phyloP scores from a whole-genome alignment of 2,329 filamentous ascomycete species.

The Penicillium corylophilum region DNA sequence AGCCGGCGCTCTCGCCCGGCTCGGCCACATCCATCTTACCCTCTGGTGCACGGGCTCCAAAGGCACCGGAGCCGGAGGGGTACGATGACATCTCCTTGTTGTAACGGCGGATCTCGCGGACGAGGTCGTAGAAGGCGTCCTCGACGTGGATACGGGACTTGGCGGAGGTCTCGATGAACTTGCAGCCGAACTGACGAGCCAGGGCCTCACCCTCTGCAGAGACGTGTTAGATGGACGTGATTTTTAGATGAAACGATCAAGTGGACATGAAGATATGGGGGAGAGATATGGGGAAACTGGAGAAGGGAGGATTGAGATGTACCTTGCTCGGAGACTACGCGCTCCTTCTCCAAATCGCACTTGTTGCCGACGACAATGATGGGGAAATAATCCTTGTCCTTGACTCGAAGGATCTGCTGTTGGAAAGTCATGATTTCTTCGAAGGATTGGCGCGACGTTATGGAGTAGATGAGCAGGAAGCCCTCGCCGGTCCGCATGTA shows the following conservation, averaged over 20 bases:
- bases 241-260: neutral
- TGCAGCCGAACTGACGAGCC: conserved; percentile 86
- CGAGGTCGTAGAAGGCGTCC: conserved; percentile 97
- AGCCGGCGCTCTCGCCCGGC: conserved; percentile 58
- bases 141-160: conserved; percentile 98
- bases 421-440: conserved; percentile 99
- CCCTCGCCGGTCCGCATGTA: conserved; percentile 99
- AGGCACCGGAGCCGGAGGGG: conserved; percentile 65
- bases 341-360: conserved; percentile 92
- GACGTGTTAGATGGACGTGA: neutral
- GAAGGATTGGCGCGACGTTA: conserved; percentile 94
- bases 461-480: conserved; percentile 96
- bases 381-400: conserved; percentile 99
- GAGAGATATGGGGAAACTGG: neutral
- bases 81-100: conserved; percentile 97
- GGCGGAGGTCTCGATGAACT: conserved; percentile 98
- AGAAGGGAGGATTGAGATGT: conserved; percentile 39
- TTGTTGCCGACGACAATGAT: conserved; percentile 99
- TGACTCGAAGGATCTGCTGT: conserved; percentile 96
- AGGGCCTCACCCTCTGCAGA: conserved; percentile 80
- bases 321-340: conserved; percentile 92
- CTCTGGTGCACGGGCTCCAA: conserved; percentile 59
- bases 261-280: too few relatives aligned
- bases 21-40: conserved; percentile 73
- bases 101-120: conserved; percentile 95